phyloP scores from a whole-genome alignment of 352 stramenopile species.

The Pythium chondricola region DNA sequence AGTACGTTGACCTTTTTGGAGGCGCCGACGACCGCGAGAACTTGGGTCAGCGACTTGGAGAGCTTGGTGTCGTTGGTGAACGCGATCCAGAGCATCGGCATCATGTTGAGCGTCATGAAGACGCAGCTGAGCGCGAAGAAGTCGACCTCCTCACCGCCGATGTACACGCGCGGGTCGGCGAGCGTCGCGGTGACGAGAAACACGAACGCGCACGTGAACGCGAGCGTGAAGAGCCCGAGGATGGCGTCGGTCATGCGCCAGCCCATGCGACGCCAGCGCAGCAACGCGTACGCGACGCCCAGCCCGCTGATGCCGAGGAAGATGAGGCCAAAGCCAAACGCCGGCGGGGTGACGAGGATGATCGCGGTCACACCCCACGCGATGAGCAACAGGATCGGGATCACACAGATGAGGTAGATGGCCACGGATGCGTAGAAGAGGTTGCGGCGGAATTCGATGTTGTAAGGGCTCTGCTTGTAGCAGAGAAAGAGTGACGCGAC shows the following conservation, averaged over 20 bases:
- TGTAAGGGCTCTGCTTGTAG: slow-evolving; percentile 54
- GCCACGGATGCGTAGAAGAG: slow-evolving; percentile 67
- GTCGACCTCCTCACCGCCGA: slow-evolving; percentile 58
- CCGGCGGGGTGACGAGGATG: slow-evolving; percentile 58
- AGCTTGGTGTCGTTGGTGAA: slow-evolving; percentile 88
- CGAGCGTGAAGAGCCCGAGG: slow-evolving; percentile 36
- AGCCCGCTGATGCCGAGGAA: slow-evolving; percentile 56
- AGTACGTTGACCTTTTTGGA: slow-evolving; percentile 73
- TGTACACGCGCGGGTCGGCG: slow-evolving; percentile 63
- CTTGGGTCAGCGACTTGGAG: slow-evolving; percentile 73
- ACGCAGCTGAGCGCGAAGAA: slow-evolving; percentile 77
- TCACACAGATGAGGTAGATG: slow-evolving; percentile 45
- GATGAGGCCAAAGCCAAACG: slow-evolving; percentile 72
- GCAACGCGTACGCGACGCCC: slow-evolving; percentile 42
- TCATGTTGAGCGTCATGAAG: slow-evolving; percentile 84
- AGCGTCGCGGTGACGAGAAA: slow-evolving; percentile 82
- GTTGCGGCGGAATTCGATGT: slow-evolving; percentile 66
- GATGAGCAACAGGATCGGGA: slow-evolving; percentile 55
- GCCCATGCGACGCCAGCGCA: slow-evolving; percentile 60
- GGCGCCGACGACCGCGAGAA: slow-evolving; percentile 64
- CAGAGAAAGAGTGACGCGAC: slow-evolving; percentile 75
- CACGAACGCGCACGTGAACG: slow-evolving; percentile 60
- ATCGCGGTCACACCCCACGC: slow-evolving; percentile 72
- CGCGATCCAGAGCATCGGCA: slow-evolving; percentile 87
- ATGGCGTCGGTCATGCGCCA: slow-evolving; percentile 77